These are phyloP conservation scores for Arabis alpina DNA, from an alignment of 345 rosid genomes.

Conservation along the genomic window DNA sequence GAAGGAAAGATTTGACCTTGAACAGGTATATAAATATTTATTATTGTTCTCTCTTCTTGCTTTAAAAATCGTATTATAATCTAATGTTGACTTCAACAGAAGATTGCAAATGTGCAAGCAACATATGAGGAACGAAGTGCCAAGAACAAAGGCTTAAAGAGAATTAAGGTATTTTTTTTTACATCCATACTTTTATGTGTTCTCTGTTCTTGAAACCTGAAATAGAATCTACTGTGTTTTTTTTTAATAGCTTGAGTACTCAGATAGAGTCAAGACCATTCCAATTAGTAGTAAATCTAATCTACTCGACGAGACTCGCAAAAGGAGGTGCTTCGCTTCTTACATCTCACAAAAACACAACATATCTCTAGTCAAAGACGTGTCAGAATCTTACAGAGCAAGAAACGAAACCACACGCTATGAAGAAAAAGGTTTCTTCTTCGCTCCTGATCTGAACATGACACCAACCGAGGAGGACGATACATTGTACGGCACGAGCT, in stretches of 20 bases:
- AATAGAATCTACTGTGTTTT: not conserved
- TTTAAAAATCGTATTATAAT: not conserved
- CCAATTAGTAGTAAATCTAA: conserved; percentile 7
- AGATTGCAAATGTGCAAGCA: conserved; percentile 57
- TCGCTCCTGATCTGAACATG: conserved; percentile 81
- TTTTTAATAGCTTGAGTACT: conserved; percentile 53
- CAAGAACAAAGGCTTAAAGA: conserved; percentile 67
- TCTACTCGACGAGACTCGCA: not conserved
- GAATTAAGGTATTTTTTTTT: conserved; percentile 56
- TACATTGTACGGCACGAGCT: conserved; percentile 46
- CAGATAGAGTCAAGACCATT: conserved; percentile 27
- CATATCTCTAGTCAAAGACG: not conserved
- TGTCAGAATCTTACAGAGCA: conserved; percentile 37
- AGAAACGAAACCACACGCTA: conserved; percentile 12
- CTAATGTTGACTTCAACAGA: conserved; percentile 47
- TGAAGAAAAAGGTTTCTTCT: conserved; percentile 38
- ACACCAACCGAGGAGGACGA: conserved; percentile 61
- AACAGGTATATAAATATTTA: conserved; percentile 46
- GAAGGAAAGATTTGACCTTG: conserved; percentile 62
- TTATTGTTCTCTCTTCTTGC: too few relatives aligned
- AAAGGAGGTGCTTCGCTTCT: not conserved
- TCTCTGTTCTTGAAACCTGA: not conserved
- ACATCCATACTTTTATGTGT: not conserved
- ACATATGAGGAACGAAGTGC: conserved; percentile 53
- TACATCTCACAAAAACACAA: not conserved